Base-by-base conservation (phyloP, 2,329 filamentous ascomycete genomes). In the Colletotrichum abscissum region DNA sequence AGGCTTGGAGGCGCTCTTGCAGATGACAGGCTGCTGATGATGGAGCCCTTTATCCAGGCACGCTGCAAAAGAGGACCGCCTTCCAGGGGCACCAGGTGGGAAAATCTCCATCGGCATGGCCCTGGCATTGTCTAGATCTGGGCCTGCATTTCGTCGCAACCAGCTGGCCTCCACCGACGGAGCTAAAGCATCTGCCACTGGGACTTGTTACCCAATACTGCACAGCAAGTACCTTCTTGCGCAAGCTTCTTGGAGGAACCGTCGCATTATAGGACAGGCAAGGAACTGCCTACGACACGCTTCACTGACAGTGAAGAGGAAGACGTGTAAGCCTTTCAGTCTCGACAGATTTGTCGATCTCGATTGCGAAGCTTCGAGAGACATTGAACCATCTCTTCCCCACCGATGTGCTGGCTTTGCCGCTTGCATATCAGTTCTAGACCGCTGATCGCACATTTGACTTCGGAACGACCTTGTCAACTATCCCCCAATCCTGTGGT, bases 1-100 rank as follows among this genome's bases (percentile, higher is more conserved):
- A 69, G 38, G 69, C 33, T 63, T 49, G 56, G 28, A 65, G 56
- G n/a, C 59, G n/a, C 38, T 66, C 46, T 58, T 62, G 60, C 67
- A 73, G 46, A 46, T 57, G 60, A 65, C 71, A 70, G 54, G 60
- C 69, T 63, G 67, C 69, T 65, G 56, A 46, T 49, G 14, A 70
- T 66, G 59, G 67, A 62, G 65, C 59, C 55, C 35, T 58, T 60
- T 22, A 19, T 42, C 30, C 60, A 54, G 67, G 54, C 56, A 66
- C 71, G 28, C 56, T 65, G 38, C 62, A 54, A 33, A 33, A 67
- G 54, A 69, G 54, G 26, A 26, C 33, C 30, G 42, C 54, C 46
- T 64, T 56, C 33, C 66, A 64, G 59, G 70, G 70, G 59, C 58
- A 42, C 30, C 33, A 26, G 35, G 49, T 54, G 65, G 64, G 22